Evolutionary conservation across 768 basidiomycete genomes (phyloP), one percentile per base, ranked within the genome.

Genomic region (Serendipita vermifera): DNA sequence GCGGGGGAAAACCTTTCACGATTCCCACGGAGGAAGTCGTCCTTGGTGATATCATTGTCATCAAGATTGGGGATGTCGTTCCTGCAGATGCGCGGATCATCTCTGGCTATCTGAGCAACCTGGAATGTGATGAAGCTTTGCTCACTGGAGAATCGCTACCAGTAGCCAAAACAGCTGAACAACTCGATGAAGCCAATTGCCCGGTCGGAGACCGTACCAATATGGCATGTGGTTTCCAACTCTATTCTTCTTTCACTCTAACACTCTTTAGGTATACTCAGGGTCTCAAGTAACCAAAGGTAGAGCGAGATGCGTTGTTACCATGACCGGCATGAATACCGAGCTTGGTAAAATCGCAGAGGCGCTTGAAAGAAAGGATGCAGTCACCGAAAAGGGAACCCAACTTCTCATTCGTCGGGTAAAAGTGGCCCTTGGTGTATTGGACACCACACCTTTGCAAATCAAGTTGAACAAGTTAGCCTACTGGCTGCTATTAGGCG

Each of bases 71-170:
- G 5, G 46, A 51, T n/a, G 46, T 51, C 22, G 46, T 51, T 22
- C 46, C 46, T 5, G 46, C 46, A 51, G 46, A 51, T 51, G 67
- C 62, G 32, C 65, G 77, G 15, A 64, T 78, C 3, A 63, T 77
- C 32, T 65, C 69, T 11, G 72, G 72, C 5, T 73, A 73, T 15
- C 22, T 51, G 7, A 51, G 46, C 17, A 75, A 76, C 60, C 66
- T 77, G 31, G 76, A 77, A 62, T 66, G 71, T 26, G 75, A 75
- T 33, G 77, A 80, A 59, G 75, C 75, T 26, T 68, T 78, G 9
- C 65, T 80, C 39, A 80, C 77, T 0, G 77, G 76, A 56, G 77
- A 78, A 63, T 74, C 74, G 13, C 61, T 77, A 33, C 77, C 77
- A 40, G 76, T 78, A n/a, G 58, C 63, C 22, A 78, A 78, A 63